Evolutionary conservation across 2,329 filamentous ascomycete genomes (phyloP).

Genomic region (Calonectria crousiana): DNA sequence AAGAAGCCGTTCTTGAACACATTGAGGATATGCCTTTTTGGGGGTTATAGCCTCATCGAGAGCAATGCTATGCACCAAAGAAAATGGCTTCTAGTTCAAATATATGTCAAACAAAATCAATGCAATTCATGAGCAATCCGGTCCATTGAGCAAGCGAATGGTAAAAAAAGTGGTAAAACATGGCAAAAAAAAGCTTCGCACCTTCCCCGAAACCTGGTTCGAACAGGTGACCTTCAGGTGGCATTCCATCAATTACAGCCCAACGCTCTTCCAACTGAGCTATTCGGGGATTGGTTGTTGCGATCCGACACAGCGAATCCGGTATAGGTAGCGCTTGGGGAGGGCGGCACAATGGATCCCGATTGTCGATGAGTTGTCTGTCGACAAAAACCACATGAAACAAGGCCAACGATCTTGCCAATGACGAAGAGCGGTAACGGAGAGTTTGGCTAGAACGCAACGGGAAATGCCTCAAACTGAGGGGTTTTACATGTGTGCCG

Average conservation of each 20-base stretch:
- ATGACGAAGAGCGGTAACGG: neutral
- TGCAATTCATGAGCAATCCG: neutral
- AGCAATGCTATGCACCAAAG: neutral
- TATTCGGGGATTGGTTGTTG: conserved; percentile 28
- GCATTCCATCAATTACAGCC: conserved; percentile 25
- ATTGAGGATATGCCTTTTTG: neutral
- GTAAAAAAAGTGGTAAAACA: no score
- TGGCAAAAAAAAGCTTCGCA: neutral
- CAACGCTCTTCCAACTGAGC: conserved; percentile 32
- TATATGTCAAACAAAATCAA: neutral
- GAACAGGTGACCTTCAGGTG: conserved; percentile 31
- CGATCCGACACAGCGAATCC: neutral
- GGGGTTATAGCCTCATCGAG: neutral
- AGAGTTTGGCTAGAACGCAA: neutral
- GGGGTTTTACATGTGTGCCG: neutral
- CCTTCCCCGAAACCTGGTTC: conserved; percentile 29
- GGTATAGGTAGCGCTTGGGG: neutral
- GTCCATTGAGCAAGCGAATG: neutral
- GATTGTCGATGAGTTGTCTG: neutral
- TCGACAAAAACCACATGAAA: neutral
- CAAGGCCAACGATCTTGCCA: neutral
- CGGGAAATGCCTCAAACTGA: neutral
- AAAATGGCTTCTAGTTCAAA: neutral
- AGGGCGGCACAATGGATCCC: neutral
- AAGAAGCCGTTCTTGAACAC: neutral